Conservation (phyloP, 768 basidiomycete genomes). For the Leccinum truebloodii region DNA sequence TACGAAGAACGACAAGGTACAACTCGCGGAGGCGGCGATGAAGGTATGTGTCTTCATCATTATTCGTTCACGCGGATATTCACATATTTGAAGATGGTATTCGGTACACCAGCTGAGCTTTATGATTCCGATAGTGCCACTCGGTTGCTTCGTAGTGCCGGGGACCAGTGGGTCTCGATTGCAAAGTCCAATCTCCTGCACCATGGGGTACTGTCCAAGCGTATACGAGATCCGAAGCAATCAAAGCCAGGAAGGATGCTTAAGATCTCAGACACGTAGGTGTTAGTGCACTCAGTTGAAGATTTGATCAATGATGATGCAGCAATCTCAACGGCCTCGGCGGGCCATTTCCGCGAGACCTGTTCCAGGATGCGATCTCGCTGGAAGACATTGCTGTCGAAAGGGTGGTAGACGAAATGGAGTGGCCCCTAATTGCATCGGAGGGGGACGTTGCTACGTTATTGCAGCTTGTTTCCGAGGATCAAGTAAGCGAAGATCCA, state of each 20-base stretch:
- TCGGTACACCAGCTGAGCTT: slow-evolving; percentile 68
- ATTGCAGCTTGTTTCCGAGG: slow-evolving; percentile 79
- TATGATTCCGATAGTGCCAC: slow-evolving; percentile 66
- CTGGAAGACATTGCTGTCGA: slow-evolving; percentile 57
- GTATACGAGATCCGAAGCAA: slow-evolving; percentile 61
- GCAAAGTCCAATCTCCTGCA: slow-evolving; percentile 63
- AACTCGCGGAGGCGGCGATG: slow-evolving; percentile 65
- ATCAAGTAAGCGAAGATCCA: slow-evolving; percentile 50
- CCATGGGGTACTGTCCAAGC: slow-evolving; percentile 67
- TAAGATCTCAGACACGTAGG: slow-evolving; percentile 73
- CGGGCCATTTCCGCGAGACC: slow-evolving; percentile 61
- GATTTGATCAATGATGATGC: slow-evolving; percentile 5
- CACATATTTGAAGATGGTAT: slow-evolving; percentile 59
- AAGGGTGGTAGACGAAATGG: slow-evolving; percentile 56
- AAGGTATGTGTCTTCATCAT: slow-evolving; percentile 49
- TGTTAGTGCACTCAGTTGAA: neutral
- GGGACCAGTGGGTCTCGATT: slow-evolving; percentile 52
- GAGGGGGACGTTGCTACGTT: slow-evolving; percentile 82
- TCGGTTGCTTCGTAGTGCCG: slow-evolving; percentile 53
- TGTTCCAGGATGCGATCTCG: slow-evolving; percentile 69
- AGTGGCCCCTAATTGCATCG: slow-evolving; percentile 78
- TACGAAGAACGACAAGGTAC: slow-evolving; percentile 39
- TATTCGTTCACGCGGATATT: neutral
- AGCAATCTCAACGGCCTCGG: slow-evolving; percentile 71
- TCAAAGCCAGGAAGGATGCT: slow-evolving; percentile 70